Conservation (phyloP, 257 asterid species). For the Nicotiana benthamiana region DNA sequence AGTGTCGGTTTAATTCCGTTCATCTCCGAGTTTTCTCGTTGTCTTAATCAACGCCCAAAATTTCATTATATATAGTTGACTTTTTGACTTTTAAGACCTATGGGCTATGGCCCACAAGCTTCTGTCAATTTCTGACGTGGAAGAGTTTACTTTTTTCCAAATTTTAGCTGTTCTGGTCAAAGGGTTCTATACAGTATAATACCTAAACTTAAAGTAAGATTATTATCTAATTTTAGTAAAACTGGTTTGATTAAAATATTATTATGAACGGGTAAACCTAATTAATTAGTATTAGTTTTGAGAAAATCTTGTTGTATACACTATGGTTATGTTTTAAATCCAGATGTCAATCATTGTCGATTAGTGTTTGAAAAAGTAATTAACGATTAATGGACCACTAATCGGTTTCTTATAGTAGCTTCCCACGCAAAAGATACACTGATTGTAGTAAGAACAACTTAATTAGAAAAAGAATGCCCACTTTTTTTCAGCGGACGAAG, state of each 20-base stretch:
- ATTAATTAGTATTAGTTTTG: neutral
- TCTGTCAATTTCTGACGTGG: conserved; percentile 9
- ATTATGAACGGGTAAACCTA: neutral
- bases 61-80: conserved; percentile 17
- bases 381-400: conserved; percentile 19
- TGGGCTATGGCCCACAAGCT: neutral
- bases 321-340: conserved; percentile 14
- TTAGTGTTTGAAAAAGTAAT: conserved; percentile 4
- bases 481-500: neutral
- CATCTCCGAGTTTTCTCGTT: conserved; percentile 1
- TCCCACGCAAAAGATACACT: conserved; percentile 46
- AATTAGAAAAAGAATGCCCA: neutral
- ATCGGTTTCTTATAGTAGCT: conserved; percentile 29
- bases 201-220: neutral
- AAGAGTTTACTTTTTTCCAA: neutral
- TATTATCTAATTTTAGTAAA: neutral
- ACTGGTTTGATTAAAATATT: neutral
- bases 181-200: neutral
- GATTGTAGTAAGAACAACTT: neutral
- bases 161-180: neutral
- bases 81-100: neutral
- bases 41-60: neutral
- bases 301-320: neutral
- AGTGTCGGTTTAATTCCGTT: conserved; percentile 21
- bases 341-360: conserved; percentile 16